Base-by-base conservation (phyloP, 2,329 filamentous ascomycete species). In the Trichoderma koningiopsis region DNA sequence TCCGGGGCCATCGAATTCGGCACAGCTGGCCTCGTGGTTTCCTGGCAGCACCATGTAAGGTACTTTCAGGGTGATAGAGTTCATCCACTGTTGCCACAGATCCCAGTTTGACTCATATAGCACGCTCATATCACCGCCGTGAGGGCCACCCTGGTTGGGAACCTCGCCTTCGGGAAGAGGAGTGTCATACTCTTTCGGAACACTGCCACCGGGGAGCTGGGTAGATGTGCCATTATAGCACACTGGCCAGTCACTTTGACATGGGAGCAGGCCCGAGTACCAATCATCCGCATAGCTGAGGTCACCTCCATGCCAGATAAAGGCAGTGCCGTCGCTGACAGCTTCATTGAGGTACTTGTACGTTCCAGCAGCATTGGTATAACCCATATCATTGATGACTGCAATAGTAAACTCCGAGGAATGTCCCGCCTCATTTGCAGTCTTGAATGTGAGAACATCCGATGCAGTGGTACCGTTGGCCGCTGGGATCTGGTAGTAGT, bases 21-120 rank as follows among this genome's bases (percentile, higher is more conserved):
- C 62, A n/a, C 62, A 65, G 49, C 33, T 43, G 22, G 49, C 62
- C 16, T 65, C 62, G 13, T 65, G 62, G 11, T 65, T 65, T 24
- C 62, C 62, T 11, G 62, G 62, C 37, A 65, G 19, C 10, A 65
- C 62, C 62, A 65, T 65, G n/a, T 65, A 22, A 27, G 62, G 62
- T 40, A 52, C 35, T 8, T 57, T 56, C 7, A 57, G 52, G 4
- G n/a, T 27, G 22, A 65, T 6, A 4, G 62, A 1, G 24, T 65
- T 65, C 62, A 65, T 65, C 62, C 62, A 65, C 2, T 65, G 62
- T 27, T 65, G 62, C 62, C 62, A 65, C 11, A 65, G n/a, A 43
- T 65, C 62, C 62, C 62, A 65, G 8, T 65, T 65, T 6, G 62
- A 65, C 19, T 65, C 62, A 22, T 65, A 65, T 7, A 65, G 29